Base-by-base conservation (phyloP, 106 monocot species). In the Amphibolis antarctica region DNA sequence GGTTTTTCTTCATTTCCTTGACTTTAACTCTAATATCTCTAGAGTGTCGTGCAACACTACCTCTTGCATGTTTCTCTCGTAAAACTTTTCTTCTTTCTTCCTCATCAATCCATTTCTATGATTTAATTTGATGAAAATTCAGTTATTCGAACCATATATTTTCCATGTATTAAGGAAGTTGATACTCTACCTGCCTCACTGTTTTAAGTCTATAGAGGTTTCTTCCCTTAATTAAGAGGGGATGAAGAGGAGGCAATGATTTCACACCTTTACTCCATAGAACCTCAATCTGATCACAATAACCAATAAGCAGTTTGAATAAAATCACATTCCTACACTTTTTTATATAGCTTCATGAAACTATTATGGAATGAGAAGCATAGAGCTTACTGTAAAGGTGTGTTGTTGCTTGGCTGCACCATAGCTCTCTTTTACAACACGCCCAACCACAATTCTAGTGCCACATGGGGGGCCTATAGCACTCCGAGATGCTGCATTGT, bases 381-480 rank as follows among this genome's bases (percentile, higher is more conserved):
- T 21, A 61, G 30, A 46, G 14, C 70, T 75, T 75, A 93, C 93
- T 20, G 93, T 93, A 66, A 93, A 93, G 23, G 88, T 93, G 55
- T 93, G 93, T 28, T 93, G 93, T 53, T 93, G 93, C 71, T 93
- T 93, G 20, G 75, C 80, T 46, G 74, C 66, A 46, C 93, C 93
- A 73, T 93, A 93, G 63, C 93, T 93, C 70, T 93, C 88, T 60
- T 85, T 83, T 44, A 93, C 83, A 49, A 88, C 81, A 15, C 93
- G 80, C 9, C 93, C 93, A 6, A 65, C 88, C 57, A 85, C 68
- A 24, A 50, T 74, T 58, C 91, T 78, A 28, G 58, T 81, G 49
- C 89, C 89, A 68, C 69, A 64, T 67, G 80, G 66, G 27, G 80
- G 86, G 43, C 77, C 86, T 19, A 63, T 79, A 10, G 83, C 90